Conservation (phyloP, 352 stramenopile species). For the Phytopythium sindhum region DNA sequence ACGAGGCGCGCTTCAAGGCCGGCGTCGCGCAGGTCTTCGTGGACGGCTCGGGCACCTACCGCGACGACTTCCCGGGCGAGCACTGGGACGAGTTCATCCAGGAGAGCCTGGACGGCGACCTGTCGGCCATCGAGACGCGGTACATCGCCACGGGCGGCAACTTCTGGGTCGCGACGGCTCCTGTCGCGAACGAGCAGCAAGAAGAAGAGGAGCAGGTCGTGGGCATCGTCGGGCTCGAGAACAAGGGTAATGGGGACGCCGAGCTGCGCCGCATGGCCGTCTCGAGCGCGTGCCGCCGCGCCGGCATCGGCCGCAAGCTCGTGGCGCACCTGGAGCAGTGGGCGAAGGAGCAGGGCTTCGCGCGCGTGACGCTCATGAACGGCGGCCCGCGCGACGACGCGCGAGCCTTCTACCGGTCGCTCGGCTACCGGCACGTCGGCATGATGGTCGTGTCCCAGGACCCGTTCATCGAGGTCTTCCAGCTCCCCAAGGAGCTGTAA, state of each 20-base stretch:
- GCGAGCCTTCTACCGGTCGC: constrained; percentile 28
- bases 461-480: constrained; percentile 26
- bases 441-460: constrained; percentile 27
- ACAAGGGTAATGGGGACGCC: constrained; percentile 21
- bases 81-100: constrained; percentile 29
- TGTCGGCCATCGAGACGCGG: constrained; percentile 21
- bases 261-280: constrained; percentile 51
- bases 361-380: constrained; percentile 30
- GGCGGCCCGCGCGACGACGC: constrained; percentile 30
- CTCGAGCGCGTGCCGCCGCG: constrained; percentile 25
- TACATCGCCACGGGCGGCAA: constrained; percentile 36
- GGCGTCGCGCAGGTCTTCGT: constrained; percentile 22
- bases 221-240: constrained; percentile 39
- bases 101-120: constrained; percentile 22
- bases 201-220: constrained; percentile 19
- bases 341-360: constrained; percentile 27
- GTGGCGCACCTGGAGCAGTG: constrained; percentile 39
- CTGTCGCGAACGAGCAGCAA: not conserved
- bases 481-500: constrained; percentile 34
- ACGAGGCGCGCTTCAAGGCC: constrained; percentile 12
- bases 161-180: constrained; percentile 35
- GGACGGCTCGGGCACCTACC: constrained; percentile 24
- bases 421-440: constrained; percentile 26
- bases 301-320: constrained; percentile 33
- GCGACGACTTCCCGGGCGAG: constrained; percentile 10